Evolutionary conservation across 169 alveolate genomes (phyloP).

Genomic region (Cryptosporidium meleagridis): DNA sequence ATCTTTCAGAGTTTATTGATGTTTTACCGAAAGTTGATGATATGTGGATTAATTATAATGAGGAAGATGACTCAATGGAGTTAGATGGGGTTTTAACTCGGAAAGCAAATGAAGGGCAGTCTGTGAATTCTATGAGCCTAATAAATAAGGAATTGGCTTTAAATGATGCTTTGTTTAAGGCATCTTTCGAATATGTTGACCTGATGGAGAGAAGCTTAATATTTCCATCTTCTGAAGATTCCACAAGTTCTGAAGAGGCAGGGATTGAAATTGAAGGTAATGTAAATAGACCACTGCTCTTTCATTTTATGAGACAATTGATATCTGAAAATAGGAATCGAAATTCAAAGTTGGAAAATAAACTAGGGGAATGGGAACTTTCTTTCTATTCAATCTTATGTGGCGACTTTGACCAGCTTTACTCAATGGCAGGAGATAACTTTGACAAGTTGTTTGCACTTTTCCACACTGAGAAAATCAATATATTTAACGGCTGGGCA

Average conservation of each 20-base stretch:
- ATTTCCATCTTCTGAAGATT: conserved; percentile 23
- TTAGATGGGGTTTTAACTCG: background rate
- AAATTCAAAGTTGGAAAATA: background rate
- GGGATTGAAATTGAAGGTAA: conserved; percentile 36
- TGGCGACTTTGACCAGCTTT: conserved; percentile 53
- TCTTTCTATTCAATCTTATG: conserved; percentile 27
- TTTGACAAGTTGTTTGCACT: conserved; percentile 68
- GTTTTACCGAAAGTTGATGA: conserved; percentile 61
- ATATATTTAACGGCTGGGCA: conserved; percentile 57
- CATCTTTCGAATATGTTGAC: conserved; percentile 44
- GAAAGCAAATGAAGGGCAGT: background rate
- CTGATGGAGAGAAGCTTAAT: conserved; percentile 38
- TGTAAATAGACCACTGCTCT: conserved; percentile 15
- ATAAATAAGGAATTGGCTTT: conserved; percentile 45
- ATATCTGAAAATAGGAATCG: background rate
- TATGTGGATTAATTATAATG: conserved; percentile 42
- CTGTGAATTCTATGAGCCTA: background rate
- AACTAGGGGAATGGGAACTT: conserved; percentile 48
- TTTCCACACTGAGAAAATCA: conserved; percentile 43
- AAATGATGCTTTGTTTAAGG: conserved; percentile 41
- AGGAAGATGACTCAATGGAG: background rate
- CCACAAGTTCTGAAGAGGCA: background rate
- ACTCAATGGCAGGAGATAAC: background rate
- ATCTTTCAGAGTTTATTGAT: conserved; percentile 27
- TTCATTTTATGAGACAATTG: conserved; percentile 12